Evolutionary conservation across 768 basidiomycete genomes (phyloP), one percentile per base, ranked within the genome.

Genomic region (Leucosporidium yakuticum): DNA sequence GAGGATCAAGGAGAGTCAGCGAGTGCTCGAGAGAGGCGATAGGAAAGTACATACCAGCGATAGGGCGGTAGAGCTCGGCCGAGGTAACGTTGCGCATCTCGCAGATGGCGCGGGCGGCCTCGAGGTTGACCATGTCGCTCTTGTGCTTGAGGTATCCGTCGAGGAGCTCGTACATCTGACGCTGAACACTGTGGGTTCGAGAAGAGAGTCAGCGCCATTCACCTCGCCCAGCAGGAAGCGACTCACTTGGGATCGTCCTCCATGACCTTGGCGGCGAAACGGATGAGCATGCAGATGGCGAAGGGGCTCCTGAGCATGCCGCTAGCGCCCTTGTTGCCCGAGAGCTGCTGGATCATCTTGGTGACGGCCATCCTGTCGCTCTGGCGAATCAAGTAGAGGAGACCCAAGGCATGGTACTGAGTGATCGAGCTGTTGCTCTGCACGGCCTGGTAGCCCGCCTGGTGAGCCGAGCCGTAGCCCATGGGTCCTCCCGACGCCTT

Each of bases 41-140:
- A 29, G 39, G 25, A 34, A 36, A 21, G 1, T 23, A 34, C 86
- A 76, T 70, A 91, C 94, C 91, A 63, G 91, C 86, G 69, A 99
- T 91, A 0, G 96, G 84, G 75, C 91, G 88, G 31, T 87, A 86
- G 62, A 98, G 81, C 75, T 98, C 92, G 7, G 84, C 79, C 12
- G 86, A 78, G 32, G 86, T 83, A 34, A 92, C 88, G 69, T 87
- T 86, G 79, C 87, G 89, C 89, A 95, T 90, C 78, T 97, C 95
- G 78, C 94, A 97, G 70, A 99, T 95, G 11, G 87, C 94, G 54
- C 96, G 88, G 5, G 96, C 95, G 27, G 96, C 96, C 79, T 99
- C 96, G 69, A 93, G 90, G 80, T 98, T 98, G 77, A 99, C 96
- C 95, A 97, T 99, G 78, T 99, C 96, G 74, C 92, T 96, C 83